Evolutionary conservation across 1,139 yeast genomes (phyloP).

Genomic region (Maudiozyma humilis): DNA sequence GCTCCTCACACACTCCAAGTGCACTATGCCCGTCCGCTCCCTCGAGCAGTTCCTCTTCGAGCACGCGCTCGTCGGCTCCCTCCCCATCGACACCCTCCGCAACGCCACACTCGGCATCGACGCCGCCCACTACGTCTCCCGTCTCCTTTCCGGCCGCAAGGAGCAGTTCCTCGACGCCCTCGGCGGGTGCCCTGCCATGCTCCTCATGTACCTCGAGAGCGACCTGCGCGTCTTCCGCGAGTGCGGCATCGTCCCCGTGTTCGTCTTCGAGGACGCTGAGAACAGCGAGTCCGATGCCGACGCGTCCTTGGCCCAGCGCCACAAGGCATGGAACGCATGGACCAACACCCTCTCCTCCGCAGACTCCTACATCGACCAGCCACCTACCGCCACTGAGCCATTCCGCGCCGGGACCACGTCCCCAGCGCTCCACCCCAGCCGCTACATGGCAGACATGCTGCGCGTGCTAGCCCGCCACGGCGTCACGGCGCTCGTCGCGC

Average conservation of each 20-base stretch:
- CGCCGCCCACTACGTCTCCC: conserved; percentile 65
- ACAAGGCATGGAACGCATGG: conserved; percentile 33
- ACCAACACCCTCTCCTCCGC: conserved; percentile 16
- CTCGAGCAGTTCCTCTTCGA: conserved; percentile 68
- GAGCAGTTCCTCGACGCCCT: conserved; percentile 72
- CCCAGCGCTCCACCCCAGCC: conserved; percentile 29
- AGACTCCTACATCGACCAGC: conserved; percentile 33
- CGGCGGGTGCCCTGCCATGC: conserved; percentile 72
- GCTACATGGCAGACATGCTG: conserved; percentile 50
- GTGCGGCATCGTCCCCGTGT: conserved; percentile 62
- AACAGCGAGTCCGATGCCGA: too few relatives aligned
- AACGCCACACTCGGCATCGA: conserved; percentile 77
- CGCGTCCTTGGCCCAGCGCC: conserved; percentile 23
- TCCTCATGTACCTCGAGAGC: conserved; percentile 49
- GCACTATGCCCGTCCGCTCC: conserved; percentile 43
- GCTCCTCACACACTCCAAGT: too few relatives aligned
- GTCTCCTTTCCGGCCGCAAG: conserved; percentile 53
- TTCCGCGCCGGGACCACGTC: conserved; percentile 27
- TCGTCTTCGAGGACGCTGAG: conserved; percentile 50
- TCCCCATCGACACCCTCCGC: conserved; percentile 58
- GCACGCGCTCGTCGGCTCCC: conserved; percentile 52
- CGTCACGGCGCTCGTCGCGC: conserved; percentile 68
- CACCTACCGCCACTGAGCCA: conserved; percentile 29
- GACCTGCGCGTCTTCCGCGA: conserved; percentile 57
- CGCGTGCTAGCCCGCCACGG: conserved; percentile 48